Percentiles rank a stretch among this genome's conserved stretches.
phyloP scores from a whole-genome alignment of 176 grass and related monocot species.

The Oryza glaberrima region DNA sequence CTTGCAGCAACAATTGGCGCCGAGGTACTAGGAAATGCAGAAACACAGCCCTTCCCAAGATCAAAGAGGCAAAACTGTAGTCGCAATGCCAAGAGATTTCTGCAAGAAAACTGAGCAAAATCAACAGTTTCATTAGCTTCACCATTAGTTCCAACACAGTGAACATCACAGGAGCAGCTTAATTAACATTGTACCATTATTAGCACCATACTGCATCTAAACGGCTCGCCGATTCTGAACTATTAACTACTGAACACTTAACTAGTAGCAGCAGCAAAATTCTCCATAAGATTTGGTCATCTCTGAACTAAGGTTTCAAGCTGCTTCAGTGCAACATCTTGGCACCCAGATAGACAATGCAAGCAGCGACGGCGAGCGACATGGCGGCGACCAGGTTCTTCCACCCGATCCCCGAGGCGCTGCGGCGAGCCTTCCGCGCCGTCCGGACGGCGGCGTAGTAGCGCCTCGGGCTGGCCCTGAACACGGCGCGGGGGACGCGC shows the following conservation, averaged over 20 bases:
- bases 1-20: too few relatives aligned
- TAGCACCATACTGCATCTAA: background rate
- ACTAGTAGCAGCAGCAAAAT: background rate
- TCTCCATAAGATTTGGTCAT: background rate
- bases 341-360: background rate
- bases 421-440: background rate
- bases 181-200: too few relatives aligned
- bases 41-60: too few relatives aligned
- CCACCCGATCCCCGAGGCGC: background rate
- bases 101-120: background rate
- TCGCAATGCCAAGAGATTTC: background rate
- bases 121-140: background rate
- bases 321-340: conserved; percentile 10
- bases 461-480: conserved; percentile 21
- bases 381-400: background rate
- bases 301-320: background rate
- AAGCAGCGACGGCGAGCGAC: background rate
- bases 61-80: background rate
- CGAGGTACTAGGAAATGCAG: too few relatives aligned
- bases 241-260: too few relatives aligned
- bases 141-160: background rate
- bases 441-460: conserved; percentile 38
- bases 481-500: conserved; percentile 33
- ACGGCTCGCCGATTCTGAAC: background rate
- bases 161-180: too few relatives aligned